A percentile compares a stretch with the other conserved stretches of the same genome.
phyloP scores from a whole-genome alignment of 2,329 filamentous ascomycete genomes.

The Fusarium sublunatum region DNA sequence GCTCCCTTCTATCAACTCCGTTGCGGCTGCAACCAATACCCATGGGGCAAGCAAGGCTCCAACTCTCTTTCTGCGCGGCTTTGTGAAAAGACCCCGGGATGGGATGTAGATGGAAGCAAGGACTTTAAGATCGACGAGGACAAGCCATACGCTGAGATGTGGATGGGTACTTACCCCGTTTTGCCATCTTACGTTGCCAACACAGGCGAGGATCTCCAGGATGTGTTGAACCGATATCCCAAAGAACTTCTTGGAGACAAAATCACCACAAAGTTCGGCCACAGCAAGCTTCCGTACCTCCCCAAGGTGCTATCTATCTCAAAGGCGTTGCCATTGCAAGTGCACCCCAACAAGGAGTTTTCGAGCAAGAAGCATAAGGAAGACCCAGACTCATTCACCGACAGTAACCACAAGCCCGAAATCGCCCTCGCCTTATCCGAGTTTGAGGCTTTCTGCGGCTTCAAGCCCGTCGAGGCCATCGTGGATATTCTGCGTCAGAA shows the following conservation, averaged over 20 bases:
- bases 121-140: conserved; percentile 73
- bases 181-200: conserved; percentile 72
- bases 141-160: conserved; percentile 73
- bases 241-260: conserved; percentile 72
- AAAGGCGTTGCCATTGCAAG: conserved; percentile 79
- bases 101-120: conserved; percentile 32
- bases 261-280: conserved; percentile 69
- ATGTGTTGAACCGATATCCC: conserved; percentile 71
- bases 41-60: conserved; percentile 76
- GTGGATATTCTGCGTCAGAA: conserved; percentile 66
- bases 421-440: conserved; percentile 77
- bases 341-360: conserved; percentile 78
- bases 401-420: conserved; percentile 83
- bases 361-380: conserved; percentile 71
- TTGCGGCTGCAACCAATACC: conserved; percentile 68
- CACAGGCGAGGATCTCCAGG: conserved; percentile 71
- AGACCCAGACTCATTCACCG: conserved; percentile 74
- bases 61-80: conserved; percentile 73
- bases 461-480: conserved; percentile 73
- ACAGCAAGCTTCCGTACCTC: conserved; percentile 73
- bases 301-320: conserved; percentile 81
- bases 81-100: conserved; percentile 71
- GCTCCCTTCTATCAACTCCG: conserved; percentile 58
- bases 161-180: conserved; percentile 82
- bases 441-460: conserved; percentile 82